Percentiles rank a stretch among this genome's conserved stretches.
Evolutionary conservation across 2,329 filamentous ascomycete genomes (phyloP).

Genomic region (Aspergillus intermedius): DNA sequence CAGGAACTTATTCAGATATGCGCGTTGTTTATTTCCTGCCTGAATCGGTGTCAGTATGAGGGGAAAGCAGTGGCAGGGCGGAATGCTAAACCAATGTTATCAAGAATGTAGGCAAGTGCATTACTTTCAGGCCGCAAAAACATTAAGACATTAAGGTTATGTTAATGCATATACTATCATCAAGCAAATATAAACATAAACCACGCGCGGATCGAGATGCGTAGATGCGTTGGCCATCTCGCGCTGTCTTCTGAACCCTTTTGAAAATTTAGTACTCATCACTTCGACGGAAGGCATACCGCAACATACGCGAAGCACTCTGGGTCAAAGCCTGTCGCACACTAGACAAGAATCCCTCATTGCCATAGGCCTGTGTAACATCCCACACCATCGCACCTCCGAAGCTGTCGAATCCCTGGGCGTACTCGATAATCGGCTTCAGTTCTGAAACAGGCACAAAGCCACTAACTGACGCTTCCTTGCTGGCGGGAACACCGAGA

Average conservation of each 20-base stretch:
- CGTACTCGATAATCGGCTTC: conserved; percentile 47
- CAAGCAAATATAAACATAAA: not conserved
- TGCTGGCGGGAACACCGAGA: conserved; percentile 54
- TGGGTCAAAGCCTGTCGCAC: conserved; percentile 33
- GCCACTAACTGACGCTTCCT: conserved; percentile 48
- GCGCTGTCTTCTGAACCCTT: too few relatives aligned
- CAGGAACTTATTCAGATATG: too few relatives aligned
- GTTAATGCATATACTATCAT: not conserved
- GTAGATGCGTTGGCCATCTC: too few relatives aligned
- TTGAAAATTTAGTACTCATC: not conserved
- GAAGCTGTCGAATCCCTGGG: conserved; percentile 52
- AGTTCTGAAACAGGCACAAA: conserved; percentile 49
- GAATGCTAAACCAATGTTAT: too few relatives aligned
- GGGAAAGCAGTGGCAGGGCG: too few relatives aligned
- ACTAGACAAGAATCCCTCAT: conserved; percentile 49
- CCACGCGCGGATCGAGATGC: too few relatives aligned
- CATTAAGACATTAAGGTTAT: too few relatives aligned
- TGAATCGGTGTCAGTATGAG: too few relatives aligned
- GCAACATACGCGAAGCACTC: conserved; percentile 8
- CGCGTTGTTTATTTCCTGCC: too few relatives aligned
- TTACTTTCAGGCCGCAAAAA: too few relatives aligned
- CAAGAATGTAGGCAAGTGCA: too few relatives aligned
- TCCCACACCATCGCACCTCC: conserved; percentile 68
- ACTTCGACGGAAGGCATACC: not conserved
- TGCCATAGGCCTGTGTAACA: conserved; percentile 54